Evolutionary conservation across 495 filamentous ascomycete genomes (phyloP).

Genomic region (Patellaria atrata): DNA sequence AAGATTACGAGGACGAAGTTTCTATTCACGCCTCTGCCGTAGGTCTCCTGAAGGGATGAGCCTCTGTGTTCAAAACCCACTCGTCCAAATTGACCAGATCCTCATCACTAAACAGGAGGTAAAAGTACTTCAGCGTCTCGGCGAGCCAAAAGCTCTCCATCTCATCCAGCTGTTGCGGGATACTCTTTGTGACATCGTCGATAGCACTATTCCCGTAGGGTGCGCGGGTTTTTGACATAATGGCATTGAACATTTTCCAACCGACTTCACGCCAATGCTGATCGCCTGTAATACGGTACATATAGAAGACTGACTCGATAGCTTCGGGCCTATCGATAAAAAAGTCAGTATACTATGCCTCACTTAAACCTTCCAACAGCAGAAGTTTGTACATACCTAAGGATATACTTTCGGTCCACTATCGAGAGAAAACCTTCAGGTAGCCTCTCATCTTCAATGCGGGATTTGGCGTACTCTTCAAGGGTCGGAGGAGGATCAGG

Average conservation of each 20-base stretch:
- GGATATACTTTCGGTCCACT: constrained; percentile 49
- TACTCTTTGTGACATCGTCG: constrained; percentile 47
- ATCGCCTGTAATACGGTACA: constrained; percentile 85
- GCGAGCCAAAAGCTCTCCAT: constrained; percentile 32
- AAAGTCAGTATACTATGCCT: not conserved
- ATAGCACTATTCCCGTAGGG: constrained; percentile 59
- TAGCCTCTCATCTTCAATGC: constrained; percentile 46
- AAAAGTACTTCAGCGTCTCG: constrained; percentile 67
- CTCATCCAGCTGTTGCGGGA: constrained; percentile 22
- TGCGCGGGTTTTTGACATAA: constrained; percentile 50
- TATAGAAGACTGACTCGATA: constrained; percentile 90
- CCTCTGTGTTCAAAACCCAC: constrained; percentile 40
- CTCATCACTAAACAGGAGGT: constrained; percentile 66
- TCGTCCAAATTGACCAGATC: constrained; percentile 54
- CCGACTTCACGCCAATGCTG: constrained; percentile 67
- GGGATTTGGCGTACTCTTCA: constrained; percentile 45
- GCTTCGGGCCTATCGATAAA: constrained; percentile 56
- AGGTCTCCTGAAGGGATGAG: constrained; percentile 21
- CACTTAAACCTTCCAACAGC: not conserved
- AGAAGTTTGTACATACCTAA: constrained; percentile 43
- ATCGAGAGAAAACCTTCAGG: constrained; percentile 54
- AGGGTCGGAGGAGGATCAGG: constrained; percentile 37
- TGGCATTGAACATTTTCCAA: constrained; percentile 78
- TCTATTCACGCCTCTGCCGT: not conserved
- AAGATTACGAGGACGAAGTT: too few relatives aligned